Evolutionary conservation across 202 grass and related monocot genomes (phyloP).

Genomic region (Schoenoplectus triqueter): DNA sequence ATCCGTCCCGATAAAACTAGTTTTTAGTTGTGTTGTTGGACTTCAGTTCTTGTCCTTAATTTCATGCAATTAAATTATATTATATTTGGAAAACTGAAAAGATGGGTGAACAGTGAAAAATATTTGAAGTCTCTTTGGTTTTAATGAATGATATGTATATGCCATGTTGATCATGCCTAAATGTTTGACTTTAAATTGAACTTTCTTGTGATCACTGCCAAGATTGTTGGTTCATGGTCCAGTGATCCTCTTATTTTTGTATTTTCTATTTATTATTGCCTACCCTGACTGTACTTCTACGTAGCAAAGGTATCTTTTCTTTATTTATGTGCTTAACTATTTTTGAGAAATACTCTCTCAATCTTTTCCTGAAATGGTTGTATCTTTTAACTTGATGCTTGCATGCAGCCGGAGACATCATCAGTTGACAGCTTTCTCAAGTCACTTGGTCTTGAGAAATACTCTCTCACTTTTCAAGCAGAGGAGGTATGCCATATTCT

Average conservation of each 20-base stretch:
- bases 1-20: background rate
- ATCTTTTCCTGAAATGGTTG: background rate
- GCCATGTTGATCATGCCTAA: background rate
- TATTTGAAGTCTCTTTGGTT: background rate
- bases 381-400: slow-evolving; percentile 4
- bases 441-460: slow-evolving; percentile 92
- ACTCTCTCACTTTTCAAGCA: slow-evolving; percentile 83
- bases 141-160: background rate
- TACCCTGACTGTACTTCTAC: background rate
- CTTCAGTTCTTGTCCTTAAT: background rate
- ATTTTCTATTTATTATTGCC: background rate
- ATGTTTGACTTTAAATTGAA: background rate
- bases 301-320: slow-evolving; percentile 3
- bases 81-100: background rate
- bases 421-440: slow-evolving; percentile 80
- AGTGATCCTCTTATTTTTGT: background rate
- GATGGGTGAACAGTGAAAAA: too few species aligned
- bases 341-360: background rate
- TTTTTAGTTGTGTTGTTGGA: background rate
- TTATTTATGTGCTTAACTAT: background rate
- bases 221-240: slow-evolving; percentile 1
- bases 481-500: slow-evolving; percentile 74
- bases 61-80: background rate
- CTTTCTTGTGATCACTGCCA: too few species aligned
- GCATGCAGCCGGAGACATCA: slow-evolving; percentile 61